Evolutionary conservation across 805 yeast genomes (phyloP).

Genomic region (Spathaspora passalidarum): DNA sequence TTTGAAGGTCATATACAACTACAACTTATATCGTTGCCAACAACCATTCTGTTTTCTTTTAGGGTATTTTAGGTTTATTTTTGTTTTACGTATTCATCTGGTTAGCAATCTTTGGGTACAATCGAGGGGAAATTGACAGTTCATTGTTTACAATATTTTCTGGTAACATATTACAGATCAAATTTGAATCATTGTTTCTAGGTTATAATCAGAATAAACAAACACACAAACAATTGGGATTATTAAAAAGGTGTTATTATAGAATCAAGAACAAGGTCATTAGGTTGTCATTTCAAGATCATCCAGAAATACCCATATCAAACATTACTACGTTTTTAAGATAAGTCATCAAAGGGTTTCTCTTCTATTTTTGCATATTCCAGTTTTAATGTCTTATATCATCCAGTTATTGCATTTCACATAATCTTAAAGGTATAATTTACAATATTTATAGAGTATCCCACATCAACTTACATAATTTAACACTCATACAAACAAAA

Average conservation of each 20-base stretch:
- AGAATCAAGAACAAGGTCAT: neutral
- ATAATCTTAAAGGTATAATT: neutral
- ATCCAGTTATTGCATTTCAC: neutral
- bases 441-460: neutral
- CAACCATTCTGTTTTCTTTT: neutral
- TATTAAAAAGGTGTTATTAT: neutral
- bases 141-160: neutral
- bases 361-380: neutral
- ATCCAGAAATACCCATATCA: neutral
- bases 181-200: neutral
- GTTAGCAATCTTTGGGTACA: neutral
- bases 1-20: neutral
- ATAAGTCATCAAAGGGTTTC: neutral
- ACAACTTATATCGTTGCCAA: neutral
- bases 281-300: too few species aligned
- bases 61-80: neutral
- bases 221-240: neutral
- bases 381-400: neutral
- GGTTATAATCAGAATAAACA: neutral
- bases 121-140: neutral
- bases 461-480: neutral
- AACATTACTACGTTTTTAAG: neutral
- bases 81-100: neutral
- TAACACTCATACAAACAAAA: neutral
- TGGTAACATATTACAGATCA: neutral